A percentile compares a stretch with the other conserved stretches of the same genome.
Evolutionary conservation across 2,329 filamentous ascomycete genomes (phyloP).

Genomic region (Stachybotrys chlorohalonatus): DNA sequence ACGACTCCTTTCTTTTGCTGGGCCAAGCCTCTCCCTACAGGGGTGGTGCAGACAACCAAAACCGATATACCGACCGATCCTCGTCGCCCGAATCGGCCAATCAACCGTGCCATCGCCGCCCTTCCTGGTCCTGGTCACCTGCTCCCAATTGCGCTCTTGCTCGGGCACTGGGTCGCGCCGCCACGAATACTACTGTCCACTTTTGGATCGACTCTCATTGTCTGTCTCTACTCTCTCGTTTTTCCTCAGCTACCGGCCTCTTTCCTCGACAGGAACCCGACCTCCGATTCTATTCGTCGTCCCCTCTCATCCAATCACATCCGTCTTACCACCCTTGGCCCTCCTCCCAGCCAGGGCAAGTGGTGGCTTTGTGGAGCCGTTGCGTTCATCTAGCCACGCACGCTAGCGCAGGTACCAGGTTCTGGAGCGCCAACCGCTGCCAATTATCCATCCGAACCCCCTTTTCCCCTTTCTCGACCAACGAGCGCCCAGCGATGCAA

Average conservation of each 20-base stretch:
- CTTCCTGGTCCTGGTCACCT: background rate
- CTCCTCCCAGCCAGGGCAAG: background rate
- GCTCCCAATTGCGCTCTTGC: background rate
- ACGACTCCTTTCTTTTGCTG: background rate
- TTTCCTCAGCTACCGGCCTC: too few species aligned
- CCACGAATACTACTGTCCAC: background rate
- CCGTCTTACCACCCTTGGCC: background rate
- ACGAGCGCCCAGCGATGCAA: background rate
- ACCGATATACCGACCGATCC: background rate
- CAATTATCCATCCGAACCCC: background rate
- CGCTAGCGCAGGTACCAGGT: slow-evolving; percentile 1
- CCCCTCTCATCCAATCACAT: background rate
- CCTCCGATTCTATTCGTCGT: too few species aligned
- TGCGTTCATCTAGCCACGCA: slow-evolving; percentile 6
- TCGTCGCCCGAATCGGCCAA: background rate
- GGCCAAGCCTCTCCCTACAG: background rate
- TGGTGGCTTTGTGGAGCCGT: slow-evolving; percentile 14
- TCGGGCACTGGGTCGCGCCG: background rate
- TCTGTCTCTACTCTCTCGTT: background rate
- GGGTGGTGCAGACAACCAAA: background rate
- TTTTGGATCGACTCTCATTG: background rate
- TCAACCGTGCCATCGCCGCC: background rate
- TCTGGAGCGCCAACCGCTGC: background rate
- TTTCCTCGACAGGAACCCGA: background rate
- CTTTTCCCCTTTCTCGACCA: background rate